These are phyloP conservation scores for Phytophthora crassamura DNA, from an alignment of 352 stramenopile species.

Conservation along the genomic window DNA sequence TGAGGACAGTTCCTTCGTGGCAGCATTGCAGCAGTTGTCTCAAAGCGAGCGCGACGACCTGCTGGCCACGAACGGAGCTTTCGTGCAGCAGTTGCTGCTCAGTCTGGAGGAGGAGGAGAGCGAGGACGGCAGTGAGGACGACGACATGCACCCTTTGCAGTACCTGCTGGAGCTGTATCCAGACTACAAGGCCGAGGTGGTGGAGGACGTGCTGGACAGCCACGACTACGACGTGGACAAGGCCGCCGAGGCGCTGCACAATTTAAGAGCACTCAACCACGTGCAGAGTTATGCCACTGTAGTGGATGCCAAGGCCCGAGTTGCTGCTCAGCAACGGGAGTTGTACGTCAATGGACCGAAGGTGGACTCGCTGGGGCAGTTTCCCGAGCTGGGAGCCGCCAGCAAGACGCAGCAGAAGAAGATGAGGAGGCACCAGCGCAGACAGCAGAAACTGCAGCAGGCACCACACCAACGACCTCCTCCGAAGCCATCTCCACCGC, in stretches of 20 bases:
- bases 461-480: constrained; percentile 34
- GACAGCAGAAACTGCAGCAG: constrained; percentile 33
- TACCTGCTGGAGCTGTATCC: constrained; percentile 64
- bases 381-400: constrained; percentile 43
- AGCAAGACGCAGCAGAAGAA: constrained; percentile 51
- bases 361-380: constrained; percentile 61
- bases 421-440: constrained; percentile 30
- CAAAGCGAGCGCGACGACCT: constrained; percentile 51
- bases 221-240: constrained; percentile 65
- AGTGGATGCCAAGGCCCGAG: constrained; percentile 38
- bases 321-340: constrained; percentile 27
- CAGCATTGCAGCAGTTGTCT: constrained; percentile 49
- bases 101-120: constrained; percentile 57
- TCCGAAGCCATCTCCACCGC: constrained; percentile 36
- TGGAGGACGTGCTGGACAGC: constrained; percentile 69
- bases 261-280: constrained; percentile 56
- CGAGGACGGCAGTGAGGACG: constrained; percentile 31
- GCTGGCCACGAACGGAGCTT: constrained; percentile 56
- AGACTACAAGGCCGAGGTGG: constrained; percentile 60
- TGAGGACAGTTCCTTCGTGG: constrained; percentile 59
- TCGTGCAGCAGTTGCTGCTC: constrained; percentile 73
- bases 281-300: constrained; percentile 73
- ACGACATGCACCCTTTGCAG: constrained; percentile 59
- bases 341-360: constrained; percentile 35
- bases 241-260: constrained; percentile 58